Percentiles rank a stretch among this genome's conserved stretches.
phyloP scores from a whole-genome alignment of 169 alveolate species.

The Eimeria sp. region DNA sequence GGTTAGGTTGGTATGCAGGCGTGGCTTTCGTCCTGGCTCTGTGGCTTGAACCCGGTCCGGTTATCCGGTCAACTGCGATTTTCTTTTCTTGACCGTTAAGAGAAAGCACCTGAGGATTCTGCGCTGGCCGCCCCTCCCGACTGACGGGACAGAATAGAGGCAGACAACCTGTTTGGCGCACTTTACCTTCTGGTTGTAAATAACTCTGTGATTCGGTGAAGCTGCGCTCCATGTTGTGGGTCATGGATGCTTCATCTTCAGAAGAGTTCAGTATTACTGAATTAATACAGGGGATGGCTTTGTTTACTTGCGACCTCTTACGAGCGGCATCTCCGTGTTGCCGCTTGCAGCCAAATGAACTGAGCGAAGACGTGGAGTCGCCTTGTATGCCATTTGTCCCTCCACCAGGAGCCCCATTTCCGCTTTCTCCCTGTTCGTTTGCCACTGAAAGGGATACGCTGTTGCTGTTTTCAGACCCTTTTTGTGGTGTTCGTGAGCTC shows the following conservation, averaged over 20 bases:
- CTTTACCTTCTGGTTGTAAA: constrained; percentile 9
- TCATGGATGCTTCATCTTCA: not conserved
- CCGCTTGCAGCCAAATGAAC: not conserved
- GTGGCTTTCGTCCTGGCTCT: not conserved
- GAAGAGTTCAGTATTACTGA: constrained; percentile 15
- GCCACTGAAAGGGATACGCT: not conserved
- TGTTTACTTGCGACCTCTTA: not conserved
- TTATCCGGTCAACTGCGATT: constrained; percentile 28
- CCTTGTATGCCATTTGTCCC: not conserved
- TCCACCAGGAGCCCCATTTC: not conserved
- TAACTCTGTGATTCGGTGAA: not conserved
- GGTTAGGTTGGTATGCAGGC: not conserved
- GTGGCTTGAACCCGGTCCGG: not conserved
- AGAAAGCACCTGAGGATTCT: not conserved
- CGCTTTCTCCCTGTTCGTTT: not conserved
- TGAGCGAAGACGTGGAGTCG: not conserved
- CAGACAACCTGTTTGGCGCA: not conserved
- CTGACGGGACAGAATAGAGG: constrained; percentile 6
- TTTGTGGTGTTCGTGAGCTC: not conserved
- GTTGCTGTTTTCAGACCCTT: not conserved
- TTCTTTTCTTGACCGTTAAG: not conserved
- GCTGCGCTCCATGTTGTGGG: not conserved
- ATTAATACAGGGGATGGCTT: not conserved
- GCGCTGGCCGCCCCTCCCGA: not conserved
- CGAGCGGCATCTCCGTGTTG: not conserved